These are phyloP conservation scores for Cladosporium colombiae DNA, from an alignment of 2,329 filamentous ascomycete genomes.

Conservation along the genomic window DNA sequence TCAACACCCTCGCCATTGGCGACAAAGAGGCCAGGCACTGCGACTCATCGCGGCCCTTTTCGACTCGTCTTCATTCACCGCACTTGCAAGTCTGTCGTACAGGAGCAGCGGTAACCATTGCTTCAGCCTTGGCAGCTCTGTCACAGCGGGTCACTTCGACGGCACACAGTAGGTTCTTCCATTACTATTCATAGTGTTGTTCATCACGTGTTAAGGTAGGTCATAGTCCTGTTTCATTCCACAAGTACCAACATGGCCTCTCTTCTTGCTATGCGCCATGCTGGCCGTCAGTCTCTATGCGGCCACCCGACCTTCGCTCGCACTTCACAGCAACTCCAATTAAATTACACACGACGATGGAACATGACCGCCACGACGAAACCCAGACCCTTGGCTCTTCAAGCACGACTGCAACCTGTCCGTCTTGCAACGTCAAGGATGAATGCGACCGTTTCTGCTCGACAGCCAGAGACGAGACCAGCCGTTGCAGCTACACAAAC, in stretches of 20 bases:
- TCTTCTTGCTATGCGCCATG: constrained; percentile 1
- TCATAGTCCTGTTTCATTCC: neutral
- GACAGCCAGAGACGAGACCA: neutral
- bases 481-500: neutral
- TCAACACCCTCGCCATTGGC: neutral
- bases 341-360: neutral
- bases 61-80: neutral
- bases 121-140: neutral
- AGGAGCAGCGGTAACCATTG: neutral
- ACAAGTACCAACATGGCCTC: constrained; percentile 2
- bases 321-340: constrained; percentile 1
- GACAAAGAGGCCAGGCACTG: too few relatives aligned
- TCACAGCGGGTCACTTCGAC: neutral
- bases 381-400: neutral
- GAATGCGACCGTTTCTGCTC: neutral
- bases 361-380: neutral
- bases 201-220: constrained; percentile 9
- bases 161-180: constrained; percentile 8
- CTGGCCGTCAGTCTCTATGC: neutral
- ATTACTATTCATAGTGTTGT: neutral
- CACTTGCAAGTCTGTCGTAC: neutral
- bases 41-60: neutral
- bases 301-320: constrained; percentile 3
- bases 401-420: neutral
- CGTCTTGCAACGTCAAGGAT: neutral